Percentiles rank a stretch among this genome's conserved stretches.
These are phyloP conservation scores for Rhypophila decipiens DNA, from an alignment of 495 filamentous ascomycete species.

Conservation along the genomic window DNA sequence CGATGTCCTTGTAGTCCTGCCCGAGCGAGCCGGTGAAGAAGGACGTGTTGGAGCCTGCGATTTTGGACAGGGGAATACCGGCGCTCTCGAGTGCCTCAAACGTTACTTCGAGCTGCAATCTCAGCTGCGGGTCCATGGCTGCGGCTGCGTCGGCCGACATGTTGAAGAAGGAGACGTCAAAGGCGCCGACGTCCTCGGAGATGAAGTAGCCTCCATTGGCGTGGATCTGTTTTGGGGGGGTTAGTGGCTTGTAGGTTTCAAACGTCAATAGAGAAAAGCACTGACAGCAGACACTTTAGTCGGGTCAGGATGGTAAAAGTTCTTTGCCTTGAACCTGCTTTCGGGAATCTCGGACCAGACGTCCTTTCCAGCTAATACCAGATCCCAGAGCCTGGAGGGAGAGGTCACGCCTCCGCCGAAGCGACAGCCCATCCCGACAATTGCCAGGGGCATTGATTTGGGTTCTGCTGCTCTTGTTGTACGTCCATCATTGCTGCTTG, in stretches of 20 bases:
- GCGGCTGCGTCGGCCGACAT: conserved; percentile 1
- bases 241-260: neutral
- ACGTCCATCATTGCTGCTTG: too few relatives aligned
- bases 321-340: conserved; percentile 53
- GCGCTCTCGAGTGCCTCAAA: conserved; percentile 77
- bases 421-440: conserved; percentile 46
- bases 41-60: conserved; percentile 51
- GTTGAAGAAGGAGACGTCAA: conserved; percentile 9
- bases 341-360: conserved; percentile 34
- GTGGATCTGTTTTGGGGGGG: conserved; percentile 17
- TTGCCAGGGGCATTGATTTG: conserved; percentile 29
- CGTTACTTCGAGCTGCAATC: conserved; percentile 64
- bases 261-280: neutral
- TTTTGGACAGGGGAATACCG: conserved; percentile 64
- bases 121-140: conserved; percentile 61
- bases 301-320: conserved; percentile 49
- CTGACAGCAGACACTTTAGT: neutral
- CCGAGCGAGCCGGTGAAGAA: conserved; percentile 1
- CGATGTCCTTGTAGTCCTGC: neutral
- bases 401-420: conserved; percentile 40
- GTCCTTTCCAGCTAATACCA: conserved; percentile 1
- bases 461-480: too few relatives aligned
- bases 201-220: conserved; percentile 55
- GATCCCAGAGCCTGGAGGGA: conserved; percentile 37
- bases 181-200: conserved; percentile 6